Conservation (phyloP, 768 basidiomycete genomes). For the Pleurotus tuoliensis region DNA sequence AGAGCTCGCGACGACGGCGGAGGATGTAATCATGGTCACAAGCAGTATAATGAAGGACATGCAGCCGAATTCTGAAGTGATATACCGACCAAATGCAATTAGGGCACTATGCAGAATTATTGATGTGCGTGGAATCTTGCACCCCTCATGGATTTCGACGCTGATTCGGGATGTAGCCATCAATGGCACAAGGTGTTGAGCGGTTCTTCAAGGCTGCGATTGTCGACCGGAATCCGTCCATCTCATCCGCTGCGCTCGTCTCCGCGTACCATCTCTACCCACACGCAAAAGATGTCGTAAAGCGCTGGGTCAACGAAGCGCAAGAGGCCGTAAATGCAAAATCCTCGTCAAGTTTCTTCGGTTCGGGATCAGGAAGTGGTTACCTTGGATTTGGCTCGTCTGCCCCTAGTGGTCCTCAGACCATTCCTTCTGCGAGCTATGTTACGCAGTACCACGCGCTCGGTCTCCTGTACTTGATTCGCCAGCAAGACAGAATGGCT, state of each 20-base stretch:
- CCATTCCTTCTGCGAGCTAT: constrained; percentile 84
- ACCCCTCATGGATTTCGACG: constrained; percentile 3
- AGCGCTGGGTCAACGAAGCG: constrained; percentile 98
- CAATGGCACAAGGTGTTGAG: constrained; percentile 98
- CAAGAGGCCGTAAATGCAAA: constrained; percentile 96
- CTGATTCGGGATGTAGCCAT: constrained; percentile 54
- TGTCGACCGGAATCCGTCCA: constrained; percentile 93
- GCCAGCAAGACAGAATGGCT: constrained; percentile 98
- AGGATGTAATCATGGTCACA: constrained; percentile 99
- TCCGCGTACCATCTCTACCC: constrained; percentile 97
- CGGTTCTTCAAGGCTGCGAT: constrained; percentile 99
- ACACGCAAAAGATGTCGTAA: constrained; percentile 90
- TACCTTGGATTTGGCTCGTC: constrained; percentile 75
- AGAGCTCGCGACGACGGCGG: constrained; percentile 91
- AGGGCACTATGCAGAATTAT: constrained; percentile 95
- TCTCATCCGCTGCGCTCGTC: constrained; percentile 93
- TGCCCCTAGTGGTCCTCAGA: constrained; percentile 61
- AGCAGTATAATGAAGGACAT: constrained; percentile 99
- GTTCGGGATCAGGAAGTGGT: constrained; percentile 43
- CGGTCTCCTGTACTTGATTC: constrained; percentile 88
- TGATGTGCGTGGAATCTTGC: constrained; percentile 63
- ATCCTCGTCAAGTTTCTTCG: constrained; percentile 66
- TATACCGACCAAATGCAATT: constrained; percentile 97
- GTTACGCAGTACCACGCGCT: constrained; percentile 97
- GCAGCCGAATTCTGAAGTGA: constrained; percentile 98